Conservation (phyloP, 2,329 filamentous ascomycete species). For the Xylariaceae sp. region DNA sequence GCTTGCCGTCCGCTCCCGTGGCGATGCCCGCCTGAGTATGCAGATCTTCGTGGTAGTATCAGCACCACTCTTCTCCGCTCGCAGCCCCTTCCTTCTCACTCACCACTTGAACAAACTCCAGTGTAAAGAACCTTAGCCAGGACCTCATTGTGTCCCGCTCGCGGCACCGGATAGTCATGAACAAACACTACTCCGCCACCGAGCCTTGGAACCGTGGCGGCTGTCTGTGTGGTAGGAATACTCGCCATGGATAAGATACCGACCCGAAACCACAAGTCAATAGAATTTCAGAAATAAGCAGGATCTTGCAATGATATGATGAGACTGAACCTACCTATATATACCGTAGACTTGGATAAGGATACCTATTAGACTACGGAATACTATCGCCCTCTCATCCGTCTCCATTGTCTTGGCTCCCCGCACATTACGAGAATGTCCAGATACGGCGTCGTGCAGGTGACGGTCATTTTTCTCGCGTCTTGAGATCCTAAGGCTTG, state of each 20-base stretch:
- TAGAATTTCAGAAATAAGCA: not conserved
- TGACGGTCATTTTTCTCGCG: not conserved
- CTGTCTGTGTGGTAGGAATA: conserved; percentile 31
- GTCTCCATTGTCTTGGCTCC: not conserved
- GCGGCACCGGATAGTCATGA: conserved; percentile 37
- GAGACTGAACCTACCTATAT: too few relatives aligned
- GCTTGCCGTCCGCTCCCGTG: conserved; percentile 31
- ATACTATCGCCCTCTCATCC: not conserved
- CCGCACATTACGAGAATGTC: not conserved
- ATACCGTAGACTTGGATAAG: too few relatives aligned
- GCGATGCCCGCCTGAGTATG: conserved; percentile 38
- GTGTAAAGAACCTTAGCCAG: conserved; percentile 41
- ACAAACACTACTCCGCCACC: conserved; percentile 35
- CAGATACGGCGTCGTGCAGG: not conserved
- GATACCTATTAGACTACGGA: too few relatives aligned
- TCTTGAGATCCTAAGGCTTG: not conserved
- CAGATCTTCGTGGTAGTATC: conserved; percentile 30
- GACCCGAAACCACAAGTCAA: not conserved
- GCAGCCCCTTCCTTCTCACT: conserved; percentile 5
- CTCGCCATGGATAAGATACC: conserved; percentile 1
- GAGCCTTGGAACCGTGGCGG: conserved; percentile 37
- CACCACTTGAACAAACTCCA: conserved; percentile 41
- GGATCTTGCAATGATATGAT: not conserved
- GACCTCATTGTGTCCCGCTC: conserved; percentile 37
- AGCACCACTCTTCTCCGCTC: not conserved